Percentiles rank a stretch among this genome's conserved stretches.
Evolutionary conservation across 331 rosid genomes (phyloP).

Genomic region (Prunus yedoensis): DNA sequence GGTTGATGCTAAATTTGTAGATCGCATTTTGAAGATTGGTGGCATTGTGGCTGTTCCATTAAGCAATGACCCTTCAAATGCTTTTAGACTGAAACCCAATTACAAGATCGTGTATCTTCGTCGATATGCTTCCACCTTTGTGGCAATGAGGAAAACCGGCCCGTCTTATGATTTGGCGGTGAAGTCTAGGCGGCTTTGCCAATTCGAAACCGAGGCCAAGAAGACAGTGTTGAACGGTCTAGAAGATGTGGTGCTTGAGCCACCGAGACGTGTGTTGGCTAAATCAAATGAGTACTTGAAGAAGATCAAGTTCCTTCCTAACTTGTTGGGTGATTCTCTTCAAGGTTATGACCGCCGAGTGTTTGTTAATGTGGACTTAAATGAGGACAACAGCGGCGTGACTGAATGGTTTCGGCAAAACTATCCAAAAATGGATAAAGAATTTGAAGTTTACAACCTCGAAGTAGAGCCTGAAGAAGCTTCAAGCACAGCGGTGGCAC

Average conservation of each 20-base stretch:
- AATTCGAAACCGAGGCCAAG: slow-evolving; percentile 24
- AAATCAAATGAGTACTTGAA: slow-evolving; percentile 35
- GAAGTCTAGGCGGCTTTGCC: slow-evolving; percentile 38
- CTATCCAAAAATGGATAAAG: slow-evolving; percentile 48
- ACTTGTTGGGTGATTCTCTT: slow-evolving; percentile 53
- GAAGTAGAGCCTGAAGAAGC: slow-evolving; percentile 30
- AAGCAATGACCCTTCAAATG: slow-evolving; percentile 31
- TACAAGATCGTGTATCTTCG: slow-evolving; percentile 49
- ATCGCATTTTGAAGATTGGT: slow-evolving; percentile 46
- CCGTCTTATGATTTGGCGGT: background rate
- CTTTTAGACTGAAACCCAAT: slow-evolving; percentile 34
- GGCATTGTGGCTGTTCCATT: slow-evolving; percentile 65
- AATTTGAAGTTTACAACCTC: slow-evolving; percentile 44
- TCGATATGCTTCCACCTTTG: slow-evolving; percentile 37
- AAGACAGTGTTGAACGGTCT: slow-evolving; percentile 33
- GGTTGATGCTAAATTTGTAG: slow-evolving; percentile 43
- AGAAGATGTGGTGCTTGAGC: slow-evolving; percentile 58
- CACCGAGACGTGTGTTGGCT: slow-evolving; percentile 28
- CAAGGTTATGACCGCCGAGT: slow-evolving; percentile 37
- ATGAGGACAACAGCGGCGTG: slow-evolving; percentile 33
- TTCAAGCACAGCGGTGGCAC: background rate
- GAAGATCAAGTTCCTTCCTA: slow-evolving; percentile 53
- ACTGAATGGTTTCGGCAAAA: slow-evolving; percentile 45
- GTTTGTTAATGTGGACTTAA: slow-evolving; percentile 42
- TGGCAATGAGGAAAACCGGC: slow-evolving; percentile 50